Evolutionary conservation across 352 stramenopile species (phyloP).

Genomic region (Globisporangium cederbergense): DNA sequence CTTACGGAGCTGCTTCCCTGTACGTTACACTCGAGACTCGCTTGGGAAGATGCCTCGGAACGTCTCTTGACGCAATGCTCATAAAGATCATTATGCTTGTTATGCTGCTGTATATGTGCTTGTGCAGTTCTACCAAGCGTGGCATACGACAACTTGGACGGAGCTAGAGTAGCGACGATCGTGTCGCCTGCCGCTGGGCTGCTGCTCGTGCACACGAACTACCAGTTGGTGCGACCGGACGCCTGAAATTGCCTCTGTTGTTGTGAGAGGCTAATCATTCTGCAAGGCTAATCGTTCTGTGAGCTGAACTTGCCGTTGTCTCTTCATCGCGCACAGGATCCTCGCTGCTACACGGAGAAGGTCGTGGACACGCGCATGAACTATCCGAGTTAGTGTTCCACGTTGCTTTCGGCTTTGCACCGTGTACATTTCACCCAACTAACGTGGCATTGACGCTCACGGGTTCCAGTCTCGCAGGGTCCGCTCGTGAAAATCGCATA

Average conservation of each 20-base stretch:
- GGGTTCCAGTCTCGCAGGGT: conserved; percentile 24
- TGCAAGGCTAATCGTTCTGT: not conserved
- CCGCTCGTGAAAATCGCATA: conserved; percentile 47
- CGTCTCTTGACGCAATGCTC: not conserved
- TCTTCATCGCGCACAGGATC: conserved; percentile 27
- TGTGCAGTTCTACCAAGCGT: conserved; percentile 41
- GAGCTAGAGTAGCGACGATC: conserved; percentile 30
- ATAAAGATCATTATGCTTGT: not conserved
- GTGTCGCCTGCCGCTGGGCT: conserved; percentile 37
- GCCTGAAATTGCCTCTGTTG: not conserved
- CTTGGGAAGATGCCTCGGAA: not conserved
- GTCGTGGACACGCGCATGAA: conserved; percentile 47
- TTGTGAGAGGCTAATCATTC: not conserved
- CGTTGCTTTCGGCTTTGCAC: not conserved
- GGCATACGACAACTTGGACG: conserved; percentile 56
- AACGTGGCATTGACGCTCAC: not conserved
- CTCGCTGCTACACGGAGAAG: conserved; percentile 54
- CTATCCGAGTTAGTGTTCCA: conserved; percentile 29
- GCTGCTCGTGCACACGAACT: conserved; percentile 45
- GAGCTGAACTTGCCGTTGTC: not conserved
- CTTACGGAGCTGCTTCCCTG: conserved; percentile 3
- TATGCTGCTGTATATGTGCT: not conserved
- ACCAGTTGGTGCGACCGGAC: conserved; percentile 32
- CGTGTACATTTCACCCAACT: not conserved
- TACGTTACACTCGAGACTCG: not conserved